These are phyloP conservation scores for Neocucurbitaria cava DNA, from an alignment of 2,329 filamentous ascomycete species.

Conservation along the genomic window DNA sequence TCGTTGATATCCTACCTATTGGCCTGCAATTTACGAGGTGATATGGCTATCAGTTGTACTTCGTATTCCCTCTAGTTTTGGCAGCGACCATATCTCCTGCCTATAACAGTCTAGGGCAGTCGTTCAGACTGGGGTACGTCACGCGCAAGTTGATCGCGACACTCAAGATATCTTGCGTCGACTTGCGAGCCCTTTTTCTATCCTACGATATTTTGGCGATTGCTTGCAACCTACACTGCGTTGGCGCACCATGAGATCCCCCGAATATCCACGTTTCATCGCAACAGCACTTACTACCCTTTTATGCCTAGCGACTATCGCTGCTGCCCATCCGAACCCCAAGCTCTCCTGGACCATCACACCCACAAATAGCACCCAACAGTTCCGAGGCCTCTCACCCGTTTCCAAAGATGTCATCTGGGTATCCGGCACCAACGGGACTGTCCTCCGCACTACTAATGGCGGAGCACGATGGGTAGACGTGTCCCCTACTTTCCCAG, in stretches of 20 bases:
- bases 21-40: too few species aligned
- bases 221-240: neutral
- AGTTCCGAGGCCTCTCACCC: conserved; percentile 36
- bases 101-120: conserved; percentile 7
- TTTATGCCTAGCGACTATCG: neutral
- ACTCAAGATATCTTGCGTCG: neutral
- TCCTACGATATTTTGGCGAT: neutral
- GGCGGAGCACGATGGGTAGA: conserved; percentile 31
- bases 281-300: neutral
- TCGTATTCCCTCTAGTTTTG: neutral
- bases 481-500: conserved; percentile 28
- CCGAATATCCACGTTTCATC: neutral
- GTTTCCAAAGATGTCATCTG: conserved; percentile 26
- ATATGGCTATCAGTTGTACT: too few species aligned
- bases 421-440: conserved; percentile 37
- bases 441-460: conserved; percentile 33
- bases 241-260: neutral
- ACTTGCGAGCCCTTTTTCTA: neutral
- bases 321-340: neutral
- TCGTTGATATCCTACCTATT: too few species aligned
- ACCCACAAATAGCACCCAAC: conserved; percentile 32
- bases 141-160: neutral
- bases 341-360: conserved; percentile 25
- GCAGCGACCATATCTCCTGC: conserved; percentile 3
- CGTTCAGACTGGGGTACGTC: neutral